Base-by-base conservation (phyloP, 2,329 filamentous ascomycete genomes). In the Bipolaris cookei region DNA sequence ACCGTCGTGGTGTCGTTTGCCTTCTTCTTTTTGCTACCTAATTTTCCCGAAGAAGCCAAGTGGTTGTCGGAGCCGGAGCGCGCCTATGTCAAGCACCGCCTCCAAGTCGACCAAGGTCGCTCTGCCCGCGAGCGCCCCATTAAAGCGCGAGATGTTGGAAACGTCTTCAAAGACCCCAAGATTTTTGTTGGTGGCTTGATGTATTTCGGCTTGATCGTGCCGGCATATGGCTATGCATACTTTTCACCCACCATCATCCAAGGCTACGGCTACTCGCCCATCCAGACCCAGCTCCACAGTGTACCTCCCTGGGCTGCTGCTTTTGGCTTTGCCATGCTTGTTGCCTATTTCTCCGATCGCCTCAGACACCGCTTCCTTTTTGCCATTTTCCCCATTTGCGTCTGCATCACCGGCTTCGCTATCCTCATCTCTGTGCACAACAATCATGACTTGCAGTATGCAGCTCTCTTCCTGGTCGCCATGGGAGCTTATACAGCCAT, bases 401-500 rank as follows among this genome's bases (percentile, higher is more conserved):
- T 96, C 20, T 81, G 86, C 44, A 88, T 97, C 49, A 72, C 84
- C 0, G 93, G 92, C 1, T 94, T 96, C 64, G 86, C 80, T 3
- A 90, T 94, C 59, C 82, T 97, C 6, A 79, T 96, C 46, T 79
- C 81, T 10, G 85, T 94, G 4, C 89, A 94, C 74, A 77, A 90
- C 70, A 84, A 91, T 72, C 80, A 79, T 0, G 61, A 83, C 11
- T 77, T 91, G 6, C 84, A 95, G 73, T 97, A 97, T 68, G 89
- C 82, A 0, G 90, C 89, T 0, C 83, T 97, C 0, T 96, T 96
- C 80, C 80, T 97, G 30, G 86, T 96, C 47, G 89, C 90, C 1
- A 88, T 88, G 79, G 91, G 91, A 47, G 84, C 86, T 0, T 97
- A 96, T 77, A 88, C 87, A 1, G 91, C 92, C n/a, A 93, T 97